Percentiles rank a stretch among this genome's conserved stretches.
Evolutionary conservation across 1,284 basidiomycete genomes (phyloP).

Genomic region (Malassezia vespertilionis): DNA sequence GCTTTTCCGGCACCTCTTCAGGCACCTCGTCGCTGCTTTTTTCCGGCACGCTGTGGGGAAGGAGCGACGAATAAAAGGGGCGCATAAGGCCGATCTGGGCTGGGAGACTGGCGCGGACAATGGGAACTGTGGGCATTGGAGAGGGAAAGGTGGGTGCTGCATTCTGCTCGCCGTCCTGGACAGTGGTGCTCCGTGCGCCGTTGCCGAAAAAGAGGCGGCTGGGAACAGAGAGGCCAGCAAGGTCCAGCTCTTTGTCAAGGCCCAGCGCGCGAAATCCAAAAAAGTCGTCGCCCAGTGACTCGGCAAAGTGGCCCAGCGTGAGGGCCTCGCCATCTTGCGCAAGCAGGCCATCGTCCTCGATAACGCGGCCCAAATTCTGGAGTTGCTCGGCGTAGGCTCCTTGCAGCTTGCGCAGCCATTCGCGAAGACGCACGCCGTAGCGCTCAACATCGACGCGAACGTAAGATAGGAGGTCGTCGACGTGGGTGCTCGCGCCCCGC

Average conservation of each 20-base stretch:
- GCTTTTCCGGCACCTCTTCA: constrained; percentile 37
- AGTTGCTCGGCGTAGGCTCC: constrained; percentile 63
- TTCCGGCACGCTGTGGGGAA: constrained; percentile 5
- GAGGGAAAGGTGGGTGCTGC: constrained; percentile 56
- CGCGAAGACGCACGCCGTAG: constrained; percentile 63
- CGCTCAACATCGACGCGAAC: constrained; percentile 78
- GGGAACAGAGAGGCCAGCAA: constrained; percentile 67
- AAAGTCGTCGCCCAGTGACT: constrained; percentile 82
- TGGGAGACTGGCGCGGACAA: constrained; percentile 59
- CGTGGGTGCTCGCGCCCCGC: constrained; percentile 65
- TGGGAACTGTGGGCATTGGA: constrained; percentile 65
- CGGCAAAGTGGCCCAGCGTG: constrained; percentile 72
- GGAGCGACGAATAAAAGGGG: constrained; percentile 54
- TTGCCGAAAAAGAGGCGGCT: constrained; percentile 66
- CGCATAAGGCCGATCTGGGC: constrained; percentile 75
- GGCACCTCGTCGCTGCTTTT: constrained; percentile 12
- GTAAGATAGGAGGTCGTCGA: constrained; percentile 70
- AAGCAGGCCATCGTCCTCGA: constrained; percentile 64
- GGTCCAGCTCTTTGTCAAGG: constrained; percentile 74
- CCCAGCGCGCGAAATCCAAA: constrained; percentile 78
- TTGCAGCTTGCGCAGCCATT: constrained; percentile 73
- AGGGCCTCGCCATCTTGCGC: constrained; percentile 64
- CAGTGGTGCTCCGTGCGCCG: constrained; percentile 4
- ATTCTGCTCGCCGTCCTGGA: constrained; percentile 1
- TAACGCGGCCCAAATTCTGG: constrained; percentile 51